Percentiles rank a stretch among this genome's conserved stretches.
These are phyloP conservation scores for Trametes cingulata DNA, from an alignment of 768 basidiomycete species.

Conservation along the genomic window DNA sequence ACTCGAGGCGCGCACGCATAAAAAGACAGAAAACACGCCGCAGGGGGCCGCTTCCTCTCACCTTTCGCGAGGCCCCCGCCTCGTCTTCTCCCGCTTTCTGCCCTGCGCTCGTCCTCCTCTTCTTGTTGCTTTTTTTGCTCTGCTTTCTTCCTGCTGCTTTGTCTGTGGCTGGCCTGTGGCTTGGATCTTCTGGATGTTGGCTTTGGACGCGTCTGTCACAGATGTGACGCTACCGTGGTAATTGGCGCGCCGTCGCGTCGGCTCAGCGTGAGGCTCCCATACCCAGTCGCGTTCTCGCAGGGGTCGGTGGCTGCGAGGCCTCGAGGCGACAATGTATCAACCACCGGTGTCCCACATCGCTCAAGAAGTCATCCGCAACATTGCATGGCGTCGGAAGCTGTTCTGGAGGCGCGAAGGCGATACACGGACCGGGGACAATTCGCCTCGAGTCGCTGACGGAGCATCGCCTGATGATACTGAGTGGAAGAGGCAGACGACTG, in stretches of 20 bases:
- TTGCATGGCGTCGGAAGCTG: background rate
- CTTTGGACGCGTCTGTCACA: conserved; percentile 9
- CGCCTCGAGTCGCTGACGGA: too few species aligned
- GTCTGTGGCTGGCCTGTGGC: too few species aligned
- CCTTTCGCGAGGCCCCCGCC: too few species aligned
- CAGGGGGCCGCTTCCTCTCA: background rate
- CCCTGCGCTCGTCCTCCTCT: background rate
- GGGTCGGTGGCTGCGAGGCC: too few species aligned
- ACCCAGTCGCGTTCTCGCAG: too few species aligned
- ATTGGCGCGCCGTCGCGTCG: background rate
- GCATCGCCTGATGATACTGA: background rate
- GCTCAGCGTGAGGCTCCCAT: too few species aligned
- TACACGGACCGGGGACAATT: background rate
- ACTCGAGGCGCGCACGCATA: conserved; percentile 17
- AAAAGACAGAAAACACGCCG: conserved; percentile 7
- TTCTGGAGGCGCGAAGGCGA: background rate
- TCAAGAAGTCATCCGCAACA: background rate
- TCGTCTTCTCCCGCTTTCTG: background rate
- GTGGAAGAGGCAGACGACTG: too few species aligned
- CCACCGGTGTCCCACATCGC: too few species aligned
- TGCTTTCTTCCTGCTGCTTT: too few species aligned
- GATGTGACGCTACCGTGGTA: conserved; percentile 6
- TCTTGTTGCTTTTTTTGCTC: background rate
- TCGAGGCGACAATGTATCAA: too few species aligned
- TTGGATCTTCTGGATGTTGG: background rate